Evolutionary conservation across 805 yeast genomes (phyloP).

Genomic region (Cyberlindnera suaveolens): DNA sequence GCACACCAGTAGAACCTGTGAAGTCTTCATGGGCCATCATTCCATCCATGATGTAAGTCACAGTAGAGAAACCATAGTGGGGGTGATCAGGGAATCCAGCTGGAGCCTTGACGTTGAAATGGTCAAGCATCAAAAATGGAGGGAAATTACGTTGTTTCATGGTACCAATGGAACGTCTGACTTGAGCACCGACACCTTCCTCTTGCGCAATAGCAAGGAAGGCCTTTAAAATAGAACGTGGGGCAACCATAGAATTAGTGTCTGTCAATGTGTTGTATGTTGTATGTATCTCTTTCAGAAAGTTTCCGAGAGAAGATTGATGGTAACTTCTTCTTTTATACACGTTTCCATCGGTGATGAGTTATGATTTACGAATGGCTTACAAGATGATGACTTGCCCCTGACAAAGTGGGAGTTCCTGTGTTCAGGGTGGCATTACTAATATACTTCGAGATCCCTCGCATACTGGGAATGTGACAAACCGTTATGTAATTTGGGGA

Average conservation of each 20-base stretch:
- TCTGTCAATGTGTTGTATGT: neutral
- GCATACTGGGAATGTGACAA: neutral
- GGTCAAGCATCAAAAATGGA: slow-evolving; percentile 80
- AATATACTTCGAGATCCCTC: neutral
- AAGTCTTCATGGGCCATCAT: slow-evolving; percentile 79
- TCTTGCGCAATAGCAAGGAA: slow-evolving; percentile 61
- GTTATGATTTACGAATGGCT: neutral
- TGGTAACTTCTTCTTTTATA: no score
- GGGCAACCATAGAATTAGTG: slow-evolving; percentile 15
- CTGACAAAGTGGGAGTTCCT: neutral
- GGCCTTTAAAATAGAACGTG: slow-evolving; percentile 44
- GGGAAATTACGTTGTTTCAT: slow-evolving; percentile 63
- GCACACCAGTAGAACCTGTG: slow-evolving; percentile 74
- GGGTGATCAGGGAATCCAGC: slow-evolving; percentile 84
- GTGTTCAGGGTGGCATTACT: neutral
- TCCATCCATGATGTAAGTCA: slow-evolving; percentile 61
- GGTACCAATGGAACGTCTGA: slow-evolving; percentile 75
- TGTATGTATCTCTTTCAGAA: neutral
- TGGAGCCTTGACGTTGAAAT: slow-evolving; percentile 56
- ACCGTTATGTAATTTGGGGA: neutral
- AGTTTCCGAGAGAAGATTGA: no score
- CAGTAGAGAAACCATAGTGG: slow-evolving; percentile 79
- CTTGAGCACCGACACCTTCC: slow-evolving; percentile 87
- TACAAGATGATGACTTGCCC: neutral
- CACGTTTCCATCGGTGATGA: neutral